Conservation (phyloP, 2,329 filamentous ascomycete genomes). For the Fusarium nodosum region DNA sequence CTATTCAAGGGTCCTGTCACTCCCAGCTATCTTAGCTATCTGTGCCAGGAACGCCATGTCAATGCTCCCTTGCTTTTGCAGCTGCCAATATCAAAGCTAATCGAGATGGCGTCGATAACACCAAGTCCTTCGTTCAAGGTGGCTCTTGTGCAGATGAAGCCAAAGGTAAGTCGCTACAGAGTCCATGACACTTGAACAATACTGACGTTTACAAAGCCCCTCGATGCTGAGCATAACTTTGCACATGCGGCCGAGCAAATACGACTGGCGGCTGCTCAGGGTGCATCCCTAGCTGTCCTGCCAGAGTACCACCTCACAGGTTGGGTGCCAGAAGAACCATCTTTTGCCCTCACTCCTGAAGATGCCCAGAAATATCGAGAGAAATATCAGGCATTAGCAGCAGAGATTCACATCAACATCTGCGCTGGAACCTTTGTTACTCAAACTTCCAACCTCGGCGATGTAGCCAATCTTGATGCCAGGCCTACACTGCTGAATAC, state of each 20-base stretch:
- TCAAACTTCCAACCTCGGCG: conserved; percentile 45
- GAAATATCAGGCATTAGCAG: conserved; percentile 73
- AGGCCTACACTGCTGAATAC: conserved; percentile 70
- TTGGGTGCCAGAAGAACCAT: conserved; percentile 74
- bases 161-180: conserved; percentile 29
- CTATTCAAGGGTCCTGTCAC: background rate
- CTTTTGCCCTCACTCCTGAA: conserved; percentile 67
- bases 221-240: conserved; percentile 44
- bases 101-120: conserved; percentile 28
- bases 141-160: conserved; percentile 43
- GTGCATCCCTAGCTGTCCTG: conserved; percentile 67
- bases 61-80: conserved; percentile 5
- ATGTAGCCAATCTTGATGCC: conserved; percentile 57
- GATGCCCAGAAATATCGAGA: conserved; percentile 68
- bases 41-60: background rate
- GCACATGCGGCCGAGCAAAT: conserved; percentile 36
- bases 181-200: background rate
- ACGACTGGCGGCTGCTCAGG: conserved; percentile 30
- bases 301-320: conserved; percentile 83
- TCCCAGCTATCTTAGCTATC: conserved; percentile 5
- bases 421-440: conserved; percentile 82
- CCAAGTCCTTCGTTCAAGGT: conserved; percentile 34
- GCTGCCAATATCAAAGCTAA: background rate
- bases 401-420: conserved; percentile 74
- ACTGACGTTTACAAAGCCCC: conserved; percentile 33